Conservation (phyloP, 2,329 filamentous ascomycete genomes). For the Stenocarpella maydis region DNA sequence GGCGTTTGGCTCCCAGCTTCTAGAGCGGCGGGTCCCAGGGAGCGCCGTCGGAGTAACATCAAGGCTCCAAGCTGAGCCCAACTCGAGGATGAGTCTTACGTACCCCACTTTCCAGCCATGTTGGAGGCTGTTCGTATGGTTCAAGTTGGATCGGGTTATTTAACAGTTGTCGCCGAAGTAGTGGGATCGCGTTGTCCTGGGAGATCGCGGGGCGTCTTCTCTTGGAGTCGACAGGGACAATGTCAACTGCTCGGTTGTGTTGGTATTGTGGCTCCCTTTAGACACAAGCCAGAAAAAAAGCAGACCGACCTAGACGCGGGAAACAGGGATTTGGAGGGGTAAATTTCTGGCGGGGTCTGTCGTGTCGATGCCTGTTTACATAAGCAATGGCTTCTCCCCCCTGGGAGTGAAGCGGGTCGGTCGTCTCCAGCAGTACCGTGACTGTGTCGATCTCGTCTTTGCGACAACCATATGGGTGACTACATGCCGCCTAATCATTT, state of each 20-base stretch:
- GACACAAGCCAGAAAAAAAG: slow-evolving; percentile 23
- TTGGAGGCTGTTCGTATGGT: not conserved
- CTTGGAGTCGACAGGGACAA: slow-evolving; percentile 13
- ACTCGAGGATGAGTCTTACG: slow-evolving; percentile 21
- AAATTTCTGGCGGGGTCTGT: slow-evolving; percentile 11
- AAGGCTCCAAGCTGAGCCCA: not conserved
- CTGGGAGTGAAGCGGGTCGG: not conserved
- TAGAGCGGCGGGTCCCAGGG: not conserved
- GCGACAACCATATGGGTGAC: not conserved
- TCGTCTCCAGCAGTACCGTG: not conserved
- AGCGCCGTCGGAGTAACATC: not conserved
- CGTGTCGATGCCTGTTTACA: not conserved
- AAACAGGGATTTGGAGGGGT: slow-evolving; percentile 26
- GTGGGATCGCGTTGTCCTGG: not conserved
- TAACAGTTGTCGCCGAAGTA: not conserved
- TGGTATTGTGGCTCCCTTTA: slow-evolving; percentile 24
- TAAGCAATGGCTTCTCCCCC: not conserved
- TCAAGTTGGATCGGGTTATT: not conserved
- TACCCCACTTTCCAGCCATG: slow-evolving; percentile 36
- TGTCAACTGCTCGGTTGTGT: slow-evolving; percentile 23
- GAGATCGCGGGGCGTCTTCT: not conserved
- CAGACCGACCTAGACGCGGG: slow-evolving; percentile 22
- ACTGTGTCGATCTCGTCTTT: not conserved
- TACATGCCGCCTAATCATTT: not conserved
- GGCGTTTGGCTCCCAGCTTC: not conserved